phyloP scores from a whole-genome alignment of 768 basidiomycete species.

The Tephrocybe rancida region DNA sequence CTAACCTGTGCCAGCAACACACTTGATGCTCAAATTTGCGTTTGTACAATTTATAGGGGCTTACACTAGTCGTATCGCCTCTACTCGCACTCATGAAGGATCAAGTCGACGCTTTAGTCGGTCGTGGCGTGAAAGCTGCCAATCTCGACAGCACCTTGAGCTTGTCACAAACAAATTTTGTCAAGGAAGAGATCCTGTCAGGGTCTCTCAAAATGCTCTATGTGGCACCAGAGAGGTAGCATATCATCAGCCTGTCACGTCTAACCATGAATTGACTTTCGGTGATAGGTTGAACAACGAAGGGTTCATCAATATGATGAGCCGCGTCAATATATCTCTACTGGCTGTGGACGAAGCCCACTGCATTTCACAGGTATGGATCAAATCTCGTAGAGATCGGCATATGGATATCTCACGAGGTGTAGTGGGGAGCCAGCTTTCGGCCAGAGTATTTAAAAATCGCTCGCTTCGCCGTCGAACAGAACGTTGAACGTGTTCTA shows the following conservation, averaged over 20 bases:
- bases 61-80: constrained; percentile 16
- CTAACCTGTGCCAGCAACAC: not conserved
- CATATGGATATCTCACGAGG: not conserved
- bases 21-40: not conserved
- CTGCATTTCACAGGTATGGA: constrained; percentile 42
- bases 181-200: constrained; percentile 11
- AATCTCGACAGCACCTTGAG: constrained; percentile 16
- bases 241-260: not conserved
- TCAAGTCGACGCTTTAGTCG: constrained; percentile 14
- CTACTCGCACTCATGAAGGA: constrained; percentile 17
- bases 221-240: constrained; percentile 19
- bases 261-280: not conserved
- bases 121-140: constrained; percentile 14
- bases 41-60: constrained; percentile 15
- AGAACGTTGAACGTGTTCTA: constrained; percentile 15
- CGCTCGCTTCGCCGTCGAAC: constrained; percentile 15
- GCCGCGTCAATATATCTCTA: constrained; percentile 40
- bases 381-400: not conserved
- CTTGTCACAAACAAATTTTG: constrained; percentile 2
- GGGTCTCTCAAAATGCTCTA: constrained; percentile 17
- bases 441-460: constrained; percentile 19
- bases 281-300: constrained; percentile 15
- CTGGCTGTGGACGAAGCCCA: constrained; percentile 54
- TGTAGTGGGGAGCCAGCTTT: constrained; percentile 18
- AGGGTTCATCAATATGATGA: constrained; percentile 35